Evolutionary conservation across 2,329 filamentous ascomycete genomes (phyloP), one percentile per base, ranked within the genome.

Genomic region (Periconia sp.): DNA sequence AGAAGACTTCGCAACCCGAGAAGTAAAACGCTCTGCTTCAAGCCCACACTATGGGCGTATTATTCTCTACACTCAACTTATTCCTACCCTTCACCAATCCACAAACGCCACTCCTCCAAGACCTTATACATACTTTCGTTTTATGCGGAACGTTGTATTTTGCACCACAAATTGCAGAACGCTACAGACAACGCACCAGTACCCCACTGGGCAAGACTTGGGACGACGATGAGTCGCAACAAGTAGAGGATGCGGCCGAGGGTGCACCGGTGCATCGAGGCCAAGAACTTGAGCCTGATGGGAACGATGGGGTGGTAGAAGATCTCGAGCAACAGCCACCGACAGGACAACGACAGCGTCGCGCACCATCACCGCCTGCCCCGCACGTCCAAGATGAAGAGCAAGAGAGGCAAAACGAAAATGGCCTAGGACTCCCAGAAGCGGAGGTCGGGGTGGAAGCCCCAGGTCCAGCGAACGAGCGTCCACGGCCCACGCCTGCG

Each of bases 41-140:
- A 17, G 17, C 31, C 20, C 45, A 37, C 42, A 65, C 47, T 9
- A 73, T 73, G 69, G 69, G 66, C 35, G 58, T 60, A 19, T 52
- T 72, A 42, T 50, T 70, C 42, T 69, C 68, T 6, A 58, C 64
- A 11, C 54, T 62, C n/a, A 80, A 80, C 57, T 61, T 67, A 54
- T 69, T 81, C 13, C 65, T 81, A 2, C 79, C 79, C 0, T 81
- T 81, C 61, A 78, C 79, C 40, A 75, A 75, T 17, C 74, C 75
- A 1, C 70, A 72, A 5, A 80, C 77, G 27, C 79, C 79, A 6
- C 60, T 81, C 6, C 35, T 72, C 0, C 78, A 80, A 61, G 79
- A 81, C 54, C 63, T 81, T 11, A 54, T 79, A 1, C 78, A 81
- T 61, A 75, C 79, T 3, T 67, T 66, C 19, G 65, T 74, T 3